Conservation (phyloP, 768 basidiomycete species). For the Hygrocybe coccinea region DNA sequence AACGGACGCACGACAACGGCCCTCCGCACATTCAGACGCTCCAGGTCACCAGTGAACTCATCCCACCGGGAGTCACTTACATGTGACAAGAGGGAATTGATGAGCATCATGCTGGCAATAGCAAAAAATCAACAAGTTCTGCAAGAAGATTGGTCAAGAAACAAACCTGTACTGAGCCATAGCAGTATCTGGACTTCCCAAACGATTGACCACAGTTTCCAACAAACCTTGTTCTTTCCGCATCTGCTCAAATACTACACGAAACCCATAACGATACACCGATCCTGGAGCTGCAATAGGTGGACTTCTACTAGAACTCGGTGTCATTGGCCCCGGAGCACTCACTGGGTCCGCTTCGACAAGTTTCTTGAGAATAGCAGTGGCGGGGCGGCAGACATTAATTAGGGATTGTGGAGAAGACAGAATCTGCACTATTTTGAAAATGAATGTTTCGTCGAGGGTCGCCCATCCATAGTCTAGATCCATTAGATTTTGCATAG, state of each 20-base stretch:
- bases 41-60: constrained; percentile 69
- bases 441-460: constrained; percentile 69
- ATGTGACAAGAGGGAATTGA: constrained; percentile 78
- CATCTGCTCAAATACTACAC: constrained; percentile 79
- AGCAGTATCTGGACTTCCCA: constrained; percentile 78
- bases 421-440: constrained; percentile 71
- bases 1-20: constrained; percentile 65
- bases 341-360: constrained; percentile 79
- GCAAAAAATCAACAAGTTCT: constrained; percentile 4
- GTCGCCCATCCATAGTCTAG: constrained; percentile 75
- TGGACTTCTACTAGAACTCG: constrained; percentile 56
- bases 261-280: constrained; percentile 80
- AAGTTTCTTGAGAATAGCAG: constrained; percentile 82
- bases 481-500: constrained; percentile 87
- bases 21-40: constrained; percentile 71
- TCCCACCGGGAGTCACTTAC: constrained; percentile 77
- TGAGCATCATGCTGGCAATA: constrained; percentile 70
- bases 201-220: constrained; percentile 74
- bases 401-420: constrained; percentile 71
- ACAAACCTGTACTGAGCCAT: constrained; percentile 77
- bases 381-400: constrained; percentile 90
- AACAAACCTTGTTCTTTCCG: constrained; percentile 62
- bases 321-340: constrained; percentile 52
- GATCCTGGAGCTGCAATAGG: constrained; percentile 59
- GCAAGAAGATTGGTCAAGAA: neutral